Conservation (phyloP, 2,329 filamentous ascomycete genomes). For the Tolypocladium pustulatum region DNA sequence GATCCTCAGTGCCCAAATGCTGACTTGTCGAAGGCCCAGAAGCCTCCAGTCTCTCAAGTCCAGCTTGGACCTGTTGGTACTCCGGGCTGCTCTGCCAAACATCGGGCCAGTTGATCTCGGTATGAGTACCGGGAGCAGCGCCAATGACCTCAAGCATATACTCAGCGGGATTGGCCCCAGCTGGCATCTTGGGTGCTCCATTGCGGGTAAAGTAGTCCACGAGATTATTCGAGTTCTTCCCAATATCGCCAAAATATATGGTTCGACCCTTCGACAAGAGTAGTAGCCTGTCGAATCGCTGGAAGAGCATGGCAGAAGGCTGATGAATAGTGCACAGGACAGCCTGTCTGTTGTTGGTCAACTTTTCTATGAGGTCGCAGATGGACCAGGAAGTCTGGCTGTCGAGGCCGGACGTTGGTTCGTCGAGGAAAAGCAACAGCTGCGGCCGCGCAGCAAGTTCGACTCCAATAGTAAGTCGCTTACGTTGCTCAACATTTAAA, state of each 20-base stretch:
- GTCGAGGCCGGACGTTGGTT: slow-evolving; percentile 46
- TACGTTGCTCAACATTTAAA: slow-evolving; percentile 10
- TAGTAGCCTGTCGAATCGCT: slow-evolving; percentile 44
- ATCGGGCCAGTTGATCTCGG: neutral
- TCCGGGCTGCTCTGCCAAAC: neutral
- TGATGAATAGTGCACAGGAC: slow-evolving; percentile 42
- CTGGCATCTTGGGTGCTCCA: slow-evolving; percentile 39
- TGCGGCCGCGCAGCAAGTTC: slow-evolving; percentile 32
- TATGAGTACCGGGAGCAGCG: neutral
- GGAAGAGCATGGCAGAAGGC: slow-evolving; percentile 28
- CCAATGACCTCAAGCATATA: slow-evolving; percentile 45
- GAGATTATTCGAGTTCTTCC: slow-evolving; percentile 24
- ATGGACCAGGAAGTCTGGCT: slow-evolving; percentile 60
- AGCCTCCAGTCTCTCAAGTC: neutral
- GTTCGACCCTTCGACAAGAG: slow-evolving; percentile 34
- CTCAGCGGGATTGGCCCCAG: slow-evolving; percentile 54
- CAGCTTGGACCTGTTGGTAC: neutral
- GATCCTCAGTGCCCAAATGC: neutral
- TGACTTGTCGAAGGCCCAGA: neutral
- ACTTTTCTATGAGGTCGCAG: slow-evolving; percentile 57
- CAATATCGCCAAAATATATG: slow-evolving; percentile 47
- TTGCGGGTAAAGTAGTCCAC: slow-evolving; percentile 51
- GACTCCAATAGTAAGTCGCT: slow-evolving; percentile 39
- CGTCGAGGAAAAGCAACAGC: slow-evolving; percentile 42
- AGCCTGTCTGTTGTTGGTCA: slow-evolving; percentile 38